Conservation (phyloP, 495 filamentous ascomycete genomes). For the Massariosphaeria phaeospora region DNA sequence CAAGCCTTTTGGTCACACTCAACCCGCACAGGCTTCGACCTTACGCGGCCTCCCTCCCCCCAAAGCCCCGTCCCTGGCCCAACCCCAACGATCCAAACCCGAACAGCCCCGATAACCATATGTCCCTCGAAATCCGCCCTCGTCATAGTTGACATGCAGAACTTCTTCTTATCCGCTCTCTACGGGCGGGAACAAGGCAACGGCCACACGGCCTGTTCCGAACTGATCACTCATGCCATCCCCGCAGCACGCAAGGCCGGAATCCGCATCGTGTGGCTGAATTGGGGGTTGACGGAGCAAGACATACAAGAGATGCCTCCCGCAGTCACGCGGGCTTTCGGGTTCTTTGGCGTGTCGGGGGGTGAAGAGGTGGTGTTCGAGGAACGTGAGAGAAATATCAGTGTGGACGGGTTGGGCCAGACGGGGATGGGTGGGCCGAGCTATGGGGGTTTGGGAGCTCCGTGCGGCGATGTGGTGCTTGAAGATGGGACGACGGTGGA, state of each 20-base stretch:
- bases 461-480: constrained; percentile 41
- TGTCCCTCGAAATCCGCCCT: constrained; percentile 47
- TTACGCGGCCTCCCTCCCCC: constrained; percentile 26
- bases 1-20: constrained; percentile 37
- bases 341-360: constrained; percentile 35
- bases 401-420: constrained; percentile 30
- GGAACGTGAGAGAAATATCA: constrained; percentile 31
- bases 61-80: constrained; percentile 5
- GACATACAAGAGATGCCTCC: constrained; percentile 52
- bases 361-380: constrained; percentile 19
- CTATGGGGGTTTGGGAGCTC: constrained; percentile 46
- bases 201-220: constrained; percentile 35
- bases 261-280: constrained; percentile 55
- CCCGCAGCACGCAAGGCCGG: constrained; percentile 46
- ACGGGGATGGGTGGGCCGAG: constrained; percentile 33
- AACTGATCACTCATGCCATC: constrained; percentile 40
- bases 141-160: constrained; percentile 59
- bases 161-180: constrained; percentile 52
- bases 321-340: constrained; percentile 47
- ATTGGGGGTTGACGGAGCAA: constrained; percentile 54
- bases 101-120: constrained; percentile 40
- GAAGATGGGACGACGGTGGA: constrained; percentile 41
- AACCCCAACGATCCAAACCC: constrained; percentile 29
- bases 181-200: constrained; percentile 37
- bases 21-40: constrained; percentile 34